These are phyloP conservation scores for Fusarium praegraminearum DNA, from an alignment of 2,329 filamentous ascomycete genomes.

Conservation along the genomic window DNA sequence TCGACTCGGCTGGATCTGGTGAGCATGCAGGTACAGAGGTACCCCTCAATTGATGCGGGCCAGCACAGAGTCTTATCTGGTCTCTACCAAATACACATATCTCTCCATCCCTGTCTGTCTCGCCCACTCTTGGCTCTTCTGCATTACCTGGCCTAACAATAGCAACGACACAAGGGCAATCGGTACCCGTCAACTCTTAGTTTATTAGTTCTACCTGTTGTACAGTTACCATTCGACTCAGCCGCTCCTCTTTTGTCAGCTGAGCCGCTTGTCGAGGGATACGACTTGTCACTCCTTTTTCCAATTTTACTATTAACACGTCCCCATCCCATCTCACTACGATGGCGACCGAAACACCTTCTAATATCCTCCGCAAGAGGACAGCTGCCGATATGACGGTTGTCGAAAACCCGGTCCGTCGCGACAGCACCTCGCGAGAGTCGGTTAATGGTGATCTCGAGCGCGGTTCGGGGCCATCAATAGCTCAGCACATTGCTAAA, in stretches of 20 bases:
- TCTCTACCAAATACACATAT: neutral
- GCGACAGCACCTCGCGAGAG: constrained; percentile 23
- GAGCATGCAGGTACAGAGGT: constrained; percentile 15
- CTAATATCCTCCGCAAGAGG: constrained; percentile 40
- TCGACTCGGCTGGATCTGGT: neutral
- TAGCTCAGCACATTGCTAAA: constrained; percentile 42
- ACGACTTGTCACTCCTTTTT: constrained; percentile 16
- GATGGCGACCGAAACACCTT: constrained; percentile 32
- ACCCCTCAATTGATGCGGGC: constrained; percentile 20
- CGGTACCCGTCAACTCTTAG: neutral
- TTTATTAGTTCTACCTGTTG: neutral
- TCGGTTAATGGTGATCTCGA: constrained; percentile 27
- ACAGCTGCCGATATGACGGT: constrained; percentile 42
- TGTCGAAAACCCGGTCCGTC: constrained; percentile 19
- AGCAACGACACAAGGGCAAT: constrained; percentile 11
- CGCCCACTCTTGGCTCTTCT: constrained; percentile 25
- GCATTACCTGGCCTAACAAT: constrained; percentile 33
- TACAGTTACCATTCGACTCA: constrained; percentile 17
- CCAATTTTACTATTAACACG: constrained; percentile 22
- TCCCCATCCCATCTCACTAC: constrained; percentile 16
- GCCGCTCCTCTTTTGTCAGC: constrained; percentile 33
- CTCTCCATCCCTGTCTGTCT: constrained; percentile 2
- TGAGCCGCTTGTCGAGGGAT: constrained; percentile 27
- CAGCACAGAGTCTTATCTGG: constrained; percentile 5
- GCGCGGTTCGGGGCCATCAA: constrained; percentile 27